Evolutionary conservation across 2,329 filamentous ascomycete genomes (phyloP).

Genomic region (Colletotrichum brevisporum): DNA sequence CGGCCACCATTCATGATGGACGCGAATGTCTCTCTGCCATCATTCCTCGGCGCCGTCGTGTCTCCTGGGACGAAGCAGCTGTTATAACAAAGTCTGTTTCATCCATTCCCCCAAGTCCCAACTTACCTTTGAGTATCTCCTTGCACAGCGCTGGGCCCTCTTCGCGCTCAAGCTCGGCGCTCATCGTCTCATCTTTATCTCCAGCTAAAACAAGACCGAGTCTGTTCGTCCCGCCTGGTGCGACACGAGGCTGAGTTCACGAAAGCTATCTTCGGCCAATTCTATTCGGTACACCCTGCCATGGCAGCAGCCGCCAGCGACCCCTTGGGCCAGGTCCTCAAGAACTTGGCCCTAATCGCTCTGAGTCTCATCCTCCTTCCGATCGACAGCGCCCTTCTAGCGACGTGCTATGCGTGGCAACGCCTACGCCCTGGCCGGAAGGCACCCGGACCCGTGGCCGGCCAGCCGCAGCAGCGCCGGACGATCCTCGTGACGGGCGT

Average conservation of each 20-base stretch:
- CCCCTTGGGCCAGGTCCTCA: conserved; percentile 31
- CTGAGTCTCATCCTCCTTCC: conserved; percentile 33
- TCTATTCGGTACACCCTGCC: background rate
- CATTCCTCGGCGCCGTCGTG: conserved; percentile 26
- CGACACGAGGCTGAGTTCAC: conserved; percentile 3
- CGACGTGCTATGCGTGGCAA: conserved; percentile 22
- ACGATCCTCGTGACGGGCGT: conserved; percentile 79
- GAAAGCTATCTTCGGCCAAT: background rate
- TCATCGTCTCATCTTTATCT: conserved; percentile 35
- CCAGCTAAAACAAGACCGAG: conserved; percentile 6
- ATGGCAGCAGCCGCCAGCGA: conserved; percentile 28
- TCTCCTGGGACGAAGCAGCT: conserved; percentile 29
- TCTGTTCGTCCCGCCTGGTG: conserved; percentile 1
- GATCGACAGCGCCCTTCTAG: conserved; percentile 25
- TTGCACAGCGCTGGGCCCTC: background rate
- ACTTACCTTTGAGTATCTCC: too few species aligned
- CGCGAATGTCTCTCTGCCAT: background rate
- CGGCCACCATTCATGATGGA: conserved; percentile 19
- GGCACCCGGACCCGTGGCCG: background rate
- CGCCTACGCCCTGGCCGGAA: conserved; percentile 15
- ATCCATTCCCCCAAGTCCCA: background rate
- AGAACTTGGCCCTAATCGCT: conserved; percentile 36
- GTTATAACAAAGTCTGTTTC: conserved; percentile 13
- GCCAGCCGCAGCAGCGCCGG: conserved; percentile 17
- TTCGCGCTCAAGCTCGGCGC: background rate